phyloP scores from a whole-genome alignment of 2,329 filamentous ascomycete genomes.

The Orbilia ellipsospora region DNA sequence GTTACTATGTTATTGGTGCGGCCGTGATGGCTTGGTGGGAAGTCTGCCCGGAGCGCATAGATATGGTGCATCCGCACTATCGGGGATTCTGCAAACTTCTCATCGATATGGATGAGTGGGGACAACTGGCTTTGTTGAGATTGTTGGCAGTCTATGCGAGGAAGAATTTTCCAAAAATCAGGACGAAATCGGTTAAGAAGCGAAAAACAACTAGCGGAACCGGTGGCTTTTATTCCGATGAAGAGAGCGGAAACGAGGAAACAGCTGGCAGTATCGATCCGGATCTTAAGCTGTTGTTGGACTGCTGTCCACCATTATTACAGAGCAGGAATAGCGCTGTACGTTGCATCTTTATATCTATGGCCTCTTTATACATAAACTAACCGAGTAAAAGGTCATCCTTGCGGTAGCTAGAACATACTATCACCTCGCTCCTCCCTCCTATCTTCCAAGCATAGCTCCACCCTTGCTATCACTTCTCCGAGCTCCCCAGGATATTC shows the following conservation, averaged over 20 bases:
- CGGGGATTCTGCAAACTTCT: constrained; percentile 85
- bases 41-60: constrained; percentile 85
- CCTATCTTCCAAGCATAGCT: constrained; percentile 79
- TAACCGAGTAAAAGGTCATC: constrained; percentile 67
- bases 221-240: constrained; percentile 83
- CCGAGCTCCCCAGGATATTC: constrained; percentile 84
- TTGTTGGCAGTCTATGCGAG: constrained; percentile 87
- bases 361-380: constrained; percentile 13
- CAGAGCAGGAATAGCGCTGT: constrained; percentile 91
- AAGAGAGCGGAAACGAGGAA: constrained; percentile 61
- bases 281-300: constrained; percentile 83
- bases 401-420: constrained; percentile 87
- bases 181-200: constrained; percentile 68
- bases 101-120: constrained; percentile 99
- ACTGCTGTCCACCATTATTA: constrained; percentile 82
- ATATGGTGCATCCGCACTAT: constrained; percentile 92
- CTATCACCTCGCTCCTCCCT: constrained; percentile 80
- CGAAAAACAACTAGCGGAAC: constrained; percentile 64
- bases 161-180: constrained; percentile 82
- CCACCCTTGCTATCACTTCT: constrained; percentile 88
- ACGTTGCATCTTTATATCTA: constrained; percentile 7
- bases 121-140: constrained; percentile 83
- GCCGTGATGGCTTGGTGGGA: constrained; percentile 90
- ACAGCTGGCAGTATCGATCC: constrained; percentile 72
- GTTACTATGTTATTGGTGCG: constrained; percentile 96